Conservation (phyloP, 768 basidiomycete species). For the Tricholoma furcatifolium region DNA sequence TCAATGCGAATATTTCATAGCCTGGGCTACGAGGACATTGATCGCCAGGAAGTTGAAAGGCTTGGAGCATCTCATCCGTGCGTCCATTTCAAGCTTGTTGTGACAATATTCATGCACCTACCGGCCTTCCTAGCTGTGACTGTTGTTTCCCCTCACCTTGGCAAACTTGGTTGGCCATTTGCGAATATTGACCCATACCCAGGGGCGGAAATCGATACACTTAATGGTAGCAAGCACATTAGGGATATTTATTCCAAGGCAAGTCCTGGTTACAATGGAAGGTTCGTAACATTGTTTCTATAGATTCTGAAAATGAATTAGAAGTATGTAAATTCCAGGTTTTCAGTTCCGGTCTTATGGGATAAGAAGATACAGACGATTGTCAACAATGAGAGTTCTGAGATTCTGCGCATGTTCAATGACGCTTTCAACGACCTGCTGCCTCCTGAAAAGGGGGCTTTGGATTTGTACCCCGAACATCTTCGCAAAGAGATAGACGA, state of each 20-base stretch:
- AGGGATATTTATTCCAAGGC: conserved; percentile 83
- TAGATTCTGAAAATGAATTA: background rate
- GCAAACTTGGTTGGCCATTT: conserved; percentile 86
- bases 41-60: conserved; percentile 91
- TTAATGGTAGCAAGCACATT: conserved; percentile 67
- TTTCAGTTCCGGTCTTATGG: conserved; percentile 89
- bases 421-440: conserved; percentile 77
- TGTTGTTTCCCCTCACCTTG: conserved; percentile 85
- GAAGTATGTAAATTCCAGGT: conserved; percentile 39
- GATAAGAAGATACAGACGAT: conserved; percentile 84
- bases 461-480: conserved; percentile 78
- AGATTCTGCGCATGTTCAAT: conserved; percentile 95
- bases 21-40: conserved; percentile 91
- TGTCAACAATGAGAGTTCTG: conserved; percentile 93
- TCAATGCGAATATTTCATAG: conserved; percentile 26
- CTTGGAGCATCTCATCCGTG: conserved; percentile 78
- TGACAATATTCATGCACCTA: background rate
- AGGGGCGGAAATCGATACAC: conserved; percentile 68
- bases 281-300: conserved; percentile 42
- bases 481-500: conserved; percentile 76
- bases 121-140: conserved; percentile 54
- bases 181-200: conserved; percentile 65
- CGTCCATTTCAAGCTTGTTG: conserved; percentile 25
- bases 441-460: conserved; percentile 55
- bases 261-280: conserved; percentile 66